phyloP scores from a whole-genome alignment of 73 alveolate genomes.

The Paramecium sexaurelia region DNA sequence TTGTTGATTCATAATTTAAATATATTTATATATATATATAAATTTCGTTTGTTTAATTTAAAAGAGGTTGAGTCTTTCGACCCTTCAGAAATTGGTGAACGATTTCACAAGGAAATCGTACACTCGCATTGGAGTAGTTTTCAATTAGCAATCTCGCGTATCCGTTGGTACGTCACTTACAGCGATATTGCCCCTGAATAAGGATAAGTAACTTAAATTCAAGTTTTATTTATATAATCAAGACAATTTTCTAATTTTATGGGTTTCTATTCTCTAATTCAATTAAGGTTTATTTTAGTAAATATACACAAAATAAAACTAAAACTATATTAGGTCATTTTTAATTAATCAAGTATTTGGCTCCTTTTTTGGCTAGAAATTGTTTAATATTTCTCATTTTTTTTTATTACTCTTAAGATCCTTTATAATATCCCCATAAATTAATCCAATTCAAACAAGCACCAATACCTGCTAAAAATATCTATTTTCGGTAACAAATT shows the following conservation, averaged over 20 bases:
- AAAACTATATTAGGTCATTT: not conserved
- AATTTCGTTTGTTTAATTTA: constrained; percentile 34
- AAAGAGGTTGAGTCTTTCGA: constrained; percentile 55
- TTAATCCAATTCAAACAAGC: constrained; percentile 49
- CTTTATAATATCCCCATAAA: constrained; percentile 41
- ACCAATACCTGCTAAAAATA: constrained; percentile 43
- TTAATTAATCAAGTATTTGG: constrained; percentile 21
- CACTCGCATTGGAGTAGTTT: constrained; percentile 60
- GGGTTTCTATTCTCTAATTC: constrained; percentile 15
- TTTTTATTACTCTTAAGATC: constrained; percentile 34
- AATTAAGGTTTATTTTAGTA: not conserved
- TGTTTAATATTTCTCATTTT: constrained; percentile 30
- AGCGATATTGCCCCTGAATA: constrained; percentile 66
- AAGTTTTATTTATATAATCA: not conserved
- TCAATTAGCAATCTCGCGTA: constrained; percentile 65
- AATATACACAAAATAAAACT: not conserved
- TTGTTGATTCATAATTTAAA: not conserved
- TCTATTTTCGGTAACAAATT: not conserved
- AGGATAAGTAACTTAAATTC: not conserved
- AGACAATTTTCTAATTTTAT: constrained; percentile 18
- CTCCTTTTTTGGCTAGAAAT: constrained; percentile 18
- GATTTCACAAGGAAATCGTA: constrained; percentile 30
- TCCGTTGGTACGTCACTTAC: constrained; percentile 64
- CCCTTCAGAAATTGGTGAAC: constrained; percentile 64
- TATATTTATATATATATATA: not conserved